Evolutionary conservation across 2,329 filamentous ascomycete genomes (phyloP), one percentile per base, ranked within the genome.

Genomic region (Akanthomyces uredinophilus): DNA sequence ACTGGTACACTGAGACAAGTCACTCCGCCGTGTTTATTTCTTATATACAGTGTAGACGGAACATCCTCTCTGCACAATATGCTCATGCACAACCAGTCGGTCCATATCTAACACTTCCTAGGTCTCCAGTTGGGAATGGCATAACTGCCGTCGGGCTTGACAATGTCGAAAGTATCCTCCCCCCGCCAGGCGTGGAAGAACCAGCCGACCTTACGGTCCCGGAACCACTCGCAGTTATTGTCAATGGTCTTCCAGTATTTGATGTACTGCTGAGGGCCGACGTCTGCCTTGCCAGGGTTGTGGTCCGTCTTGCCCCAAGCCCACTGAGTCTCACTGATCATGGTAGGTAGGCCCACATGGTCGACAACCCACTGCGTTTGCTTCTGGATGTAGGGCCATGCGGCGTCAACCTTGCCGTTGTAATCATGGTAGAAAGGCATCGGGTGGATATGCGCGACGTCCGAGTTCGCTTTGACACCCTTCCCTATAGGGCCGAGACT

Each of bases 1-100:
- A 81, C 63, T 51, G 49, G 27, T 37, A 37, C 37, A 29, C 29
- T 24, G 13, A n/a, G 20, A 4, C 2, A 65, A 80, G n/a, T n/a
- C n/a, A n/a, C 8, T 22, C 8, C 14, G 2, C 22, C 11, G 27
- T 49, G 29, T 22, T 18, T 49, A 4, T 14, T 16, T 47, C 24
- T 16, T 14, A 49, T 27, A 24, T 49, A 16, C 46, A 49, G 24
- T 14, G 8, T 47, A 47, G 16, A 27, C 37, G 2, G 3, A 5
- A 16, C 37, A 14, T 16, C 37, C 8, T 16, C 16, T 14, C 37
- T 14, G 37, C 37, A 39, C 16, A 39, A 39, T 16, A 5, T 39
- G 14, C 13, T 5, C 37, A 39, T 39, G 10, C 32, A 13, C 37
- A 39, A 39, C 3, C 5, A 10, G 16, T 39, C 32, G 11, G 32